These are phyloP conservation scores for Tricholoma saponaceum DNA, from an alignment of 768 basidiomycete genomes.

Conservation along the genomic window DNA sequence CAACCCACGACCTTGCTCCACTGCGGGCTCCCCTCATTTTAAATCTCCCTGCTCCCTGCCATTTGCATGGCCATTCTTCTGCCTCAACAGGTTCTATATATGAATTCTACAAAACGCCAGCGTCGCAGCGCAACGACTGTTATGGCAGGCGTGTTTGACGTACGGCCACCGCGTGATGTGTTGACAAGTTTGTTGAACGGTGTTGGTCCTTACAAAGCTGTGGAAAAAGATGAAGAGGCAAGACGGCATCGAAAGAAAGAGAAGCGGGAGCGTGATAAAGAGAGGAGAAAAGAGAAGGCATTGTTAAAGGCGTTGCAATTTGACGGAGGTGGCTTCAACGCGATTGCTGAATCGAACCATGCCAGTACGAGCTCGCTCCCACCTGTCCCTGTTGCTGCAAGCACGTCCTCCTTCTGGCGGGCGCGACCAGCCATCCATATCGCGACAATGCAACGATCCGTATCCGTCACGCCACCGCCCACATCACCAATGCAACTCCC, in stretches of 20 bases:
- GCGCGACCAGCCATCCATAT: conserved; percentile 73
- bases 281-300: conserved; percentile 37
- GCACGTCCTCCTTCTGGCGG: conserved; percentile 57
- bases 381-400: conserved; percentile 21
- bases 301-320: conserved; percentile 14
- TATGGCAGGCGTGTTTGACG: conserved; percentile 72
- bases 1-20: conserved; percentile 50
- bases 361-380: conserved; percentile 26
- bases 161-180: conserved; percentile 63
- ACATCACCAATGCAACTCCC: conserved; percentile 34
- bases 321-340: conserved; percentile 23
- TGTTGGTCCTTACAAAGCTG: conserved; percentile 58
- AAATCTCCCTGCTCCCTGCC: conserved; percentile 23
- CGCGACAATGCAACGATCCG: conserved; percentile 61
- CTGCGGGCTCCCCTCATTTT: conserved; percentile 34
- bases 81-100: conserved; percentile 23
- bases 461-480: conserved; percentile 71
- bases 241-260: conserved; percentile 54
- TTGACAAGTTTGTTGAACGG: conserved; percentile 79
- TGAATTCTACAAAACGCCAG: conserved; percentile 35
- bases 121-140: conserved; percentile 72
- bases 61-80: conserved; percentile 30
- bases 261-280: conserved; percentile 47
- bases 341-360: conserved; percentile 22
- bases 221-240: conserved; percentile 58